Base-by-base conservation (phyloP, 2,329 filamentous ascomycete species). In the Pezizomycotina sp. region DNA sequence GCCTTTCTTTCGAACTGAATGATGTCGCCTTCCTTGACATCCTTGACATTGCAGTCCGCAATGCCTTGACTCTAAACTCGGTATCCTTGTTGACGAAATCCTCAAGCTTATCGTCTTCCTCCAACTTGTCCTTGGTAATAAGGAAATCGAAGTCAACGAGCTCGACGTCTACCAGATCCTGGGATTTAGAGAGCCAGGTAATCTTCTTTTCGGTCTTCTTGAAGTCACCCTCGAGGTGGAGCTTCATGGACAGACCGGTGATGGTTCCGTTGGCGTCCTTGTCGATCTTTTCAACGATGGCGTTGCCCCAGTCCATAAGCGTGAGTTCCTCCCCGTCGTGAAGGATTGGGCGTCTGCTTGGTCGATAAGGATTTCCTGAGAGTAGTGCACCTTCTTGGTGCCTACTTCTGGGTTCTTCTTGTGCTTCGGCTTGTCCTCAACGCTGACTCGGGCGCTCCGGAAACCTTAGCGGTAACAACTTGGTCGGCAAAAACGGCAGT, bases 161-260 rank as follows among this genome's bases (percentile, higher is more conserved):
- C 58, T 92, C 80, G 14, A 89, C 74, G 5, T 75, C 73, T 9
- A 92, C 66, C 1, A 92, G 68, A 40, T 77, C 69, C 60, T 86
- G 78, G 48, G 80, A 71, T 1, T 68, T 69, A 1, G 81, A 76
- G 30, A 95, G 63, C 86, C 86, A 95, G 1, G 84, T 93, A 23
- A 95, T 72, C 66, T 95, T 95, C 71, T 93, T 93, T 53, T 82
- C 74, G 0, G 86, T 95, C 54, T 80, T 77, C 66, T 92, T 92
- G 58, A 95, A 80, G 56, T 95, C 86, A 37, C 86, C 84, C 2
- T 46, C 47, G 31, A 93, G 70, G 58, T 95, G 77, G n/a, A 93
- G 71, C 60, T 92, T 81, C 35, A 89, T 65, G 39, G 78, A 77
- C 24, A 92, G 65, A 22, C 61, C 63, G 8, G 73, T 76, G 51